Percentiles rank a stretch among this genome's conserved stretches.
Conservation (phyloP, 139 green algal species). For the Coelastrella sp. region DNA sequence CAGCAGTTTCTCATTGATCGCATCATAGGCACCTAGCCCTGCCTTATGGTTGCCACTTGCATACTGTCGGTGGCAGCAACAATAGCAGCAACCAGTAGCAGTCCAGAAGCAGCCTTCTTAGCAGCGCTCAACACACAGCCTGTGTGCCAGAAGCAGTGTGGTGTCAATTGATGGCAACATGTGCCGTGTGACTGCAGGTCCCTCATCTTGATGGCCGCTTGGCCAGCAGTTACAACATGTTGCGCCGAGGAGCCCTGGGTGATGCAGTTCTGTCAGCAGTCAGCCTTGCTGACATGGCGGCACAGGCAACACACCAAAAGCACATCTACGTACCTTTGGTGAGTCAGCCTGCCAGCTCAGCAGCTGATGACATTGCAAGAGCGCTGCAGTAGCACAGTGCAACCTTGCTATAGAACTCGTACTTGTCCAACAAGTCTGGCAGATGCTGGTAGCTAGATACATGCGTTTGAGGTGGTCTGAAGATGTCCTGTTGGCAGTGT, state of each 20-base stretch:
- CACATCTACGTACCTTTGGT: constrained; percentile 31
- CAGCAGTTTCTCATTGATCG: not conserved
- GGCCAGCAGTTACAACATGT: not conserved
- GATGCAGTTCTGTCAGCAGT: not conserved
- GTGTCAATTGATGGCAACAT: too few relatives aligned
- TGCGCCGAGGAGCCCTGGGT: not conserved
- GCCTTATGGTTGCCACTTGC: not conserved
- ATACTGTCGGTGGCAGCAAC: not conserved
- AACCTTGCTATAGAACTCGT: too few relatives aligned
- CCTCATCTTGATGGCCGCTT: constrained; percentile 1
- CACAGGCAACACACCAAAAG: not conserved
- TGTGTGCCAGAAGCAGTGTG: not conserved
- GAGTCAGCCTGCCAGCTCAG: not conserved
- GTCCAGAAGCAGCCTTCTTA: not conserved
- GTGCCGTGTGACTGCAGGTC: constrained; percentile 1
- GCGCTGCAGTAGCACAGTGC: not conserved
- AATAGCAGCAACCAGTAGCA: not conserved
- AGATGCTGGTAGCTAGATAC: too few relatives aligned
- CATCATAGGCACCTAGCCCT: not conserved
- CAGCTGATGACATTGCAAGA: not conserved
- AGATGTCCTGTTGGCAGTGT: too few relatives aligned
- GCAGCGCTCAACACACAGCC: not conserved
- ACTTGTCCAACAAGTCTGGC: too few relatives aligned
- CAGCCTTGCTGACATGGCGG: not conserved
- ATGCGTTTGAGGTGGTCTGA: too few relatives aligned